Evolutionary conservation across 139 green algal species (phyloP).

Genomic region (Pseudopediastrum boryanum): DNA sequence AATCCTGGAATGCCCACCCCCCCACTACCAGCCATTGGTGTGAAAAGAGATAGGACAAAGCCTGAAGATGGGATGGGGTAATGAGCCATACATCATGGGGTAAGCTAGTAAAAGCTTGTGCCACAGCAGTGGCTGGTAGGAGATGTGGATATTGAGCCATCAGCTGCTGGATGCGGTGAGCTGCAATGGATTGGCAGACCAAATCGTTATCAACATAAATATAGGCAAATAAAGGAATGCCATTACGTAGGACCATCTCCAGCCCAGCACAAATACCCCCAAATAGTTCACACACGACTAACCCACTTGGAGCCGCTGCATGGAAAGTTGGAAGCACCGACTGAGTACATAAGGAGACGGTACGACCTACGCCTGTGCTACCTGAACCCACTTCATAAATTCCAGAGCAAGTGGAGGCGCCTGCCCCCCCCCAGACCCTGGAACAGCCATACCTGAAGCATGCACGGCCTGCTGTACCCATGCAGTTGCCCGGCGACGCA

Average conservation of each 20-base stretch:
- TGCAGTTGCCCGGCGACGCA: no score
- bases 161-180: not conserved
- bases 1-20: slow-evolving; percentile 21
- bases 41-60: no score
- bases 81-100: slow-evolving; percentile 8
- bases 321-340: no score
- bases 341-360: no score
- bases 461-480: no score
- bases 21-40: slow-evolving; percentile 25
- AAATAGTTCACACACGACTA: slow-evolving; percentile 27
- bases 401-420: no score
- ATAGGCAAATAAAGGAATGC: slow-evolving; percentile 25
- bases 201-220: slow-evolving; percentile 21
- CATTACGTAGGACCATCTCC: slow-evolving; percentile 30
- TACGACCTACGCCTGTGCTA: no score
- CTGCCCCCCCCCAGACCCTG: no score
- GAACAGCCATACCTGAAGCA: no score
- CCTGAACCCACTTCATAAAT: no score
- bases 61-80: not conserved
- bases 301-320: not conserved
- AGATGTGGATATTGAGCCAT: not conserved
- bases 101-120: not conserved
- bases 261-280: slow-evolving; percentile 34
- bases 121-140: not conserved
- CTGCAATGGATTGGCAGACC: slow-evolving; percentile 1